Base-by-base conservation (phyloP, 495 filamentous ascomycete species). In the Darksidea phi region DNA sequence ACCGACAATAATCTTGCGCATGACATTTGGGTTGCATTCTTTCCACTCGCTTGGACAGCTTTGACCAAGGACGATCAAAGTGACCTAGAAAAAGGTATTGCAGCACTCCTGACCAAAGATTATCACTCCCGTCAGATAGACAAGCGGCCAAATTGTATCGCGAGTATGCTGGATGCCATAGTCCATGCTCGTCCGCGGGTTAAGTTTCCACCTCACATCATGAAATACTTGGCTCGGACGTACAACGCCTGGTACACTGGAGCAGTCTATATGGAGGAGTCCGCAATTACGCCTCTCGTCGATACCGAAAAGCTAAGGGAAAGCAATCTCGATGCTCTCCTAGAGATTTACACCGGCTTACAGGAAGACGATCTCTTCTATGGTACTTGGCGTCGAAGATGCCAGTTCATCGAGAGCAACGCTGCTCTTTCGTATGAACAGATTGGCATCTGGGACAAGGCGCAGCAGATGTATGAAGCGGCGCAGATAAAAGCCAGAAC, bases 381-480 rank as follows among this genome's bases (percentile, higher is more conserved):
- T 59, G 95, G 95, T 4, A 93, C 91, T 15, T 99, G 95, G 95
- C 86, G 95, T 55, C 86, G 95, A 41, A 86, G 95, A 38, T 95
- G 90, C 70, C 88, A 94, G 67, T 99, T 94, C 68, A 85, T 97
- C 5, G 95, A 97, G 75, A 97, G 93, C 11, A 99, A 97, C 67
- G 88, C 93, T 23, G 95, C 91, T 0, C 76, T 99, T 8, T 99
- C 95, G 0, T 99, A 95, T 66, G 95, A 99, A 75, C 95, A 99
- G 70, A 92, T 94, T 67, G 95, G 95, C 23, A 95, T 97, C 88
- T 99, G 95, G 94, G 94, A 97, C 63, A 96, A 96, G 70, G 89
- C 95, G 12, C 95, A 97, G 73, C 85, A 87, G 65, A 86, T 96
- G 76, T 99, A 97, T 73, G 95, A 99, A 70, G 86, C 84, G 43